Evolutionary conservation across 345 rosid genomes (phyloP).

Genomic region (Odontarrhena argentea): DNA sequence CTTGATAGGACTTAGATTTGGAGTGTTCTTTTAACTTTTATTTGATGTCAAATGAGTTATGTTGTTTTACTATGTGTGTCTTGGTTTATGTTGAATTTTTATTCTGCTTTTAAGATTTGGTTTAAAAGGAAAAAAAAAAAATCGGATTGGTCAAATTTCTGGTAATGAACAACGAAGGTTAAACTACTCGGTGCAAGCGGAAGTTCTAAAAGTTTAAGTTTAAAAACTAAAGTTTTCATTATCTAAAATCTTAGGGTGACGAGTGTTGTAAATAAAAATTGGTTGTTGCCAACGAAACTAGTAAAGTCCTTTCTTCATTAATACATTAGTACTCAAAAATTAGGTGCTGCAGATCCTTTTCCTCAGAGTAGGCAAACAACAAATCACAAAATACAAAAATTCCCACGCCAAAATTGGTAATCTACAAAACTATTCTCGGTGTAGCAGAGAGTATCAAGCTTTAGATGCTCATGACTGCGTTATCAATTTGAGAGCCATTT

Average conservation of each 20-base stretch:
- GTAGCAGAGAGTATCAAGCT: not conserved
- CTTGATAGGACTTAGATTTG: slow-evolving; percentile 35
- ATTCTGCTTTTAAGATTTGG: not conserved
- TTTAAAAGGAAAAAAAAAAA: not conserved
- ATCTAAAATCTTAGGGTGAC: too few relatives aligned
- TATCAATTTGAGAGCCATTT: slow-evolving; percentile 73
- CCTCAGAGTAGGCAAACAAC: not conserved
- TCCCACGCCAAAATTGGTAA: slow-evolving; percentile 1
- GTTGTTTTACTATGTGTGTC: slow-evolving; percentile 8
- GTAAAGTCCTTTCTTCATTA: too few relatives aligned
- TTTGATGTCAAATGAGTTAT: not conserved
- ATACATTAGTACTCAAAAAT: not conserved
- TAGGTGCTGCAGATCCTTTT: not conserved
- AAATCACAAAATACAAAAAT: not conserved
- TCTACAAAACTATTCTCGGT: not conserved
- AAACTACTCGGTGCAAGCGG: too few relatives aligned
- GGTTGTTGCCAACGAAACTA: not conserved
- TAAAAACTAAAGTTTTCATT: too few relatives aligned
- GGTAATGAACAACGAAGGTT: too few relatives aligned
- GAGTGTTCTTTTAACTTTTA: slow-evolving; percentile 1
- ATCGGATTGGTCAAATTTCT: not conserved
- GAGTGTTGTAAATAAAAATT: too few relatives aligned
- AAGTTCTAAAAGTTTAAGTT: too few relatives aligned
- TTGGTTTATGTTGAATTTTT: slow-evolving; percentile 9
- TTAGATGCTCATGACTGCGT: slow-evolving; percentile 26